These are phyloP conservation scores for Dianthus caryophyllus DNA, from an alignment of 148 eudicot species.

Conservation along the genomic window DNA sequence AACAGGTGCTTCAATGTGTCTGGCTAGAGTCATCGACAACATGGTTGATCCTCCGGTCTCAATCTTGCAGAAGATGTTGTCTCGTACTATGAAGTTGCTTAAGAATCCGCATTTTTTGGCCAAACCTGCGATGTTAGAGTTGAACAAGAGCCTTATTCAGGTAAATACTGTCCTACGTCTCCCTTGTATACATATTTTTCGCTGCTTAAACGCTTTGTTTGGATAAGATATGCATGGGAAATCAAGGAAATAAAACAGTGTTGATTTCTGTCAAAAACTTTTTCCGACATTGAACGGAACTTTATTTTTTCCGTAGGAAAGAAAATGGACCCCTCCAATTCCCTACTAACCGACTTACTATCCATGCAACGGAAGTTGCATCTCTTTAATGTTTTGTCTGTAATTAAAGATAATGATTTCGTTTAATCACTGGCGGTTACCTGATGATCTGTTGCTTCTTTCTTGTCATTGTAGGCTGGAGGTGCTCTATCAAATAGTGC, in stretches of 20 bases:
- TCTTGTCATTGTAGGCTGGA: slow-evolving; percentile 56
- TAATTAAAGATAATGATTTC: background rate
- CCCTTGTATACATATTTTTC: slow-evolving; percentile 6
- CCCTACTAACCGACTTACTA: too few species aligned
- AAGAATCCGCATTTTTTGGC: slow-evolving; percentile 84
- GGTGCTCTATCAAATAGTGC: slow-evolving; percentile 63
- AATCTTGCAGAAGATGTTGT: slow-evolving; percentile 65
- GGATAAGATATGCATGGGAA: too few species aligned
- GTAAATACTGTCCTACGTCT: slow-evolving; percentile 30
- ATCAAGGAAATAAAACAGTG: too few species aligned
- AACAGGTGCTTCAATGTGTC: slow-evolving; percentile 70
- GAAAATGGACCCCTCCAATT: too few species aligned
- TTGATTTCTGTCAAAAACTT: too few species aligned
- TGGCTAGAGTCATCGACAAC: slow-evolving; percentile 65
- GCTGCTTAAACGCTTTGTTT: background rate
- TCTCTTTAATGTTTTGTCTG: background rate
- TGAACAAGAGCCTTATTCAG: slow-evolving; percentile 78
- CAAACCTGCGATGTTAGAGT: slow-evolving; percentile 74
- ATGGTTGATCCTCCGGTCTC: slow-evolving; percentile 57
- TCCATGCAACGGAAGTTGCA: background rate
- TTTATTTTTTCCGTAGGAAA: too few species aligned
- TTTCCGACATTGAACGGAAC: too few species aligned
- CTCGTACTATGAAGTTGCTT: slow-evolving; percentile 61
- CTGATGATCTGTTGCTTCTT: slow-evolving; percentile 12
- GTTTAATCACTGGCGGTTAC: background rate